Conservation (phyloP, 1,284 basidiomycete species). For the Cryptococcus sp. region DNA sequence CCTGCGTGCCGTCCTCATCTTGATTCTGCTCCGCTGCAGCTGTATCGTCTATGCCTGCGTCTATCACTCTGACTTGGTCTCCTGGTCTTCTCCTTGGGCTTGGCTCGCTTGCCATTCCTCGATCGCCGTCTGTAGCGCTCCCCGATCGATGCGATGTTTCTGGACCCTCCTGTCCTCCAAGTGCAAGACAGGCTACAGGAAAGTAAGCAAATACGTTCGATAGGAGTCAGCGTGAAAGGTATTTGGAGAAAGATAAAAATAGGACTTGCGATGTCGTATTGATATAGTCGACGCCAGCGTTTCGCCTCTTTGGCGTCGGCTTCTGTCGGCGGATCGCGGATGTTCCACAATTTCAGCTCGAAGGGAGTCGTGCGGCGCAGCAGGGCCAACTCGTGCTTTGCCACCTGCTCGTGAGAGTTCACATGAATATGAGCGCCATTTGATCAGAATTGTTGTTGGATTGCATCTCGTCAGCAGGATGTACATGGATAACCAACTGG, state of each 20-base stretch:
- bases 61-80: background rate
- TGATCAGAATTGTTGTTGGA: too few relatives aligned
- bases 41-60: background rate
- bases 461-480: too few relatives aligned
- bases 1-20: background rate
- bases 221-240: constrained; percentile 5
- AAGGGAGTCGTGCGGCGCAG: constrained; percentile 45
- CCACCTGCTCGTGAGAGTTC: constrained; percentile 35
- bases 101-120: constrained; percentile 40
- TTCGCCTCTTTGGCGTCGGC: constrained; percentile 37
- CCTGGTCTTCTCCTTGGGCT: constrained; percentile 2
- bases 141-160: constrained; percentile 48
- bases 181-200: constrained; percentile 49
- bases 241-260: background rate
- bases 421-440: too few relatives aligned
- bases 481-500: too few relatives aligned
- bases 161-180: constrained; percentile 43
- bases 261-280: constrained; percentile 50
- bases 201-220: background rate
- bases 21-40: background rate
- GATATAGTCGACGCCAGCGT: constrained; percentile 49
- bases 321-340: constrained; percentile 45
- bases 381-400: constrained; percentile 42
- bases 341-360: constrained; percentile 46
- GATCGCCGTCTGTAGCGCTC: constrained; percentile 32